Evolutionary conservation across 371 early-diverging fungal species (phyloP).

Genomic region (Mucor ambiguus): DNA sequence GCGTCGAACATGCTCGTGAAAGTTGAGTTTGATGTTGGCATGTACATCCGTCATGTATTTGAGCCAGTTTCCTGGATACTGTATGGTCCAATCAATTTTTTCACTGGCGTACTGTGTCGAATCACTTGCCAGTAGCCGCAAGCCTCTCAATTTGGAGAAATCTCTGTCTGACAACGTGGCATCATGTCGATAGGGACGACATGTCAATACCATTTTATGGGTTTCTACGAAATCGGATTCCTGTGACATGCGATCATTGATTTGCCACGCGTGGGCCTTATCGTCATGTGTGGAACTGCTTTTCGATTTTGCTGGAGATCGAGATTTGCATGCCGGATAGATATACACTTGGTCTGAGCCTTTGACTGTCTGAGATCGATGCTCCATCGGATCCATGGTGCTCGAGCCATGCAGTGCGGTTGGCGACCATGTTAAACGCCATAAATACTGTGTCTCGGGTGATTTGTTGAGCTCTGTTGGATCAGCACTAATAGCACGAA

Average conservation of each 20-base stretch:
- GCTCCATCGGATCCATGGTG: not conserved
- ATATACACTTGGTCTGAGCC: constrained; percentile 37
- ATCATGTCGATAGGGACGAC: constrained; percentile 14
- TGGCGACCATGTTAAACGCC: constrained; percentile 28
- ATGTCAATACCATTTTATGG: constrained; percentile 23
- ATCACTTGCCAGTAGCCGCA: constrained; percentile 7
- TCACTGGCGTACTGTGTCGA: not conserved
- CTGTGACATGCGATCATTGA: not conserved
- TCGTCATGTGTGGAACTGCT: not conserved
- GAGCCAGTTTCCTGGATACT: constrained; percentile 64
- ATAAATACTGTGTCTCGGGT: constrained; percentile 28
- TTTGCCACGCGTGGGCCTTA: constrained; percentile 11
- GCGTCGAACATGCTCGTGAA: constrained; percentile 38
- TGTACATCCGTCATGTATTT: constrained; percentile 27
- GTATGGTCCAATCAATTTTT: constrained; percentile 45
- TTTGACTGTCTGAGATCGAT: constrained; percentile 15
- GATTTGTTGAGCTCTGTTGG: not conserved
- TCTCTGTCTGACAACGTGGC: not conserved
- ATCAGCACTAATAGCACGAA: constrained; percentile 18
- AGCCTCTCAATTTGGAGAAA: constrained; percentile 8
- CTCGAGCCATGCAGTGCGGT: not conserved
- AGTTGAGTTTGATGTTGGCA: constrained; percentile 26
- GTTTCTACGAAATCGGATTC: constrained; percentile 1
- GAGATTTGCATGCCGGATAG: constrained; percentile 33
- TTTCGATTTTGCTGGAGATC: not conserved